phyloP scores from a whole-genome alignment of 176 grass and related monocot genomes.

The Oryza coarctata region DNA sequence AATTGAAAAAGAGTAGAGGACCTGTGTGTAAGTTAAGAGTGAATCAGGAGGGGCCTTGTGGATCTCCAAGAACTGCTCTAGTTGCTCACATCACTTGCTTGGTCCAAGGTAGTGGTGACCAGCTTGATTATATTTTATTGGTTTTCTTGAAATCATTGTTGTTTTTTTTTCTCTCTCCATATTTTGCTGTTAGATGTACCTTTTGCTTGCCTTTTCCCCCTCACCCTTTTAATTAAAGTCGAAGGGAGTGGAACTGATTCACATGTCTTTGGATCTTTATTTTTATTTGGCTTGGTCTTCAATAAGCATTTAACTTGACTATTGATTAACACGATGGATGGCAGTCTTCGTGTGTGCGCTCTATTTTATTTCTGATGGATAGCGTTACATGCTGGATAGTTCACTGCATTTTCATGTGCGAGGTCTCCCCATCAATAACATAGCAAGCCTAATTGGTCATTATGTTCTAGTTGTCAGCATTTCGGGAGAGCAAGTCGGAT shows the following conservation, averaged over 20 bases:
- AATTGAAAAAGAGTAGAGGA: slow-evolving; percentile 32
- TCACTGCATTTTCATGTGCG: slow-evolving; percentile 6
- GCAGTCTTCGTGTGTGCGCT: background rate
- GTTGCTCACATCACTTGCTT: slow-evolving; percentile 3
- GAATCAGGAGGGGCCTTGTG: slow-evolving; percentile 23
- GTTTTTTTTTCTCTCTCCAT: background rate
- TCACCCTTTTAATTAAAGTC: slow-evolving; percentile 4
- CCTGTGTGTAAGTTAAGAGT: slow-evolving; percentile 25
- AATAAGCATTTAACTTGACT: background rate
- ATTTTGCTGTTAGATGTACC: background rate
- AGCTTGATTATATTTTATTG: slow-evolving; percentile 17
- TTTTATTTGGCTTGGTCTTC: background rate
- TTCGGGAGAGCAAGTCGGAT: slow-evolving; percentile 78
- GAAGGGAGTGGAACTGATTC: slow-evolving; percentile 1
- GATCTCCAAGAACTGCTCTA: slow-evolving; percentile 31
- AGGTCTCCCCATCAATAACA: background rate
- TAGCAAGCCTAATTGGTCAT: slow-evolving; percentile 20
- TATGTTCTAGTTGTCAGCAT: slow-evolving; percentile 64
- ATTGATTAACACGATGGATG: background rate
- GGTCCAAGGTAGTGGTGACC: slow-evolving; percentile 11
- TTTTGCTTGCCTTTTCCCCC: slow-evolving; percentile 8
- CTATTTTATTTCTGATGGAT: slow-evolving; percentile 22
- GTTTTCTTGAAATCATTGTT: slow-evolving; percentile 2
- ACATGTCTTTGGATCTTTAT: slow-evolving; percentile 11
- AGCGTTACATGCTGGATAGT: background rate